Conservation (phyloP, 305 asterid species). For the Fraxinus sp. region DNA sequence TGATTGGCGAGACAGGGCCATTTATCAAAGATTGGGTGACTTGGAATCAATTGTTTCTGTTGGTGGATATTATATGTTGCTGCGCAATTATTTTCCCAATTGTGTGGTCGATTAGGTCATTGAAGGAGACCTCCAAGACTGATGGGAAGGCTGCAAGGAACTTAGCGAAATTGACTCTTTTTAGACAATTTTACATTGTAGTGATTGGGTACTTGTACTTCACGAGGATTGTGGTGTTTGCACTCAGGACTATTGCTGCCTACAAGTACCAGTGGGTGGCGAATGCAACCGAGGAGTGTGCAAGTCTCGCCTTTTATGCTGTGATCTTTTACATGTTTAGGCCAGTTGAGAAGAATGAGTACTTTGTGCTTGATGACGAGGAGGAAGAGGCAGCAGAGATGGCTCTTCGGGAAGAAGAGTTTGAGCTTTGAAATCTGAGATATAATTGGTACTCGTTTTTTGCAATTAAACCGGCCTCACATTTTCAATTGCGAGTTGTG, state of each 20-base stretch:
- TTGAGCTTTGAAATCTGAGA: constrained; percentile 66
- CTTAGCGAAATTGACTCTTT: constrained; percentile 81
- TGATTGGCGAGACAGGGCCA: constrained; percentile 95
- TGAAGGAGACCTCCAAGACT: constrained; percentile 95
- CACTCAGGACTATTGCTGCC: constrained; percentile 83
- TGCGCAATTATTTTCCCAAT: constrained; percentile 94
- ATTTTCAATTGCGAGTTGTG: constrained; percentile 28
- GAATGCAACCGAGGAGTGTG: constrained; percentile 89
- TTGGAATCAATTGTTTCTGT: constrained; percentile 89
- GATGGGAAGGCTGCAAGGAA: constrained; percentile 99
- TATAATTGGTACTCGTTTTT: constrained; percentile 33
- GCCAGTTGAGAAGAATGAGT: constrained; percentile 91
- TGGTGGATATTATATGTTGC: constrained; percentile 90
- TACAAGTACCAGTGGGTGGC: constrained; percentile 98
- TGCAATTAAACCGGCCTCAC: constrained; percentile 23
- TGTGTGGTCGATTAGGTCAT: constrained; percentile 92
- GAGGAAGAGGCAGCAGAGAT: constrained; percentile 95
- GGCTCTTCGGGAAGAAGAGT: constrained; percentile 90
- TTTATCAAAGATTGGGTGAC: constrained; percentile 93
- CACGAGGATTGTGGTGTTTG: constrained; percentile 97
- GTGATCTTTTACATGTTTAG: constrained; percentile 95
- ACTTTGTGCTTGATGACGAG: constrained; percentile 81
- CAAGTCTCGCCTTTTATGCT: constrained; percentile 71
- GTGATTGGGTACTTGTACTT: constrained; percentile 95
- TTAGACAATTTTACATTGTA: constrained; percentile 92